Evolutionary conservation across 768 basidiomycete species (phyloP).

Genomic region (Suillus fuscotomentosus): DNA sequence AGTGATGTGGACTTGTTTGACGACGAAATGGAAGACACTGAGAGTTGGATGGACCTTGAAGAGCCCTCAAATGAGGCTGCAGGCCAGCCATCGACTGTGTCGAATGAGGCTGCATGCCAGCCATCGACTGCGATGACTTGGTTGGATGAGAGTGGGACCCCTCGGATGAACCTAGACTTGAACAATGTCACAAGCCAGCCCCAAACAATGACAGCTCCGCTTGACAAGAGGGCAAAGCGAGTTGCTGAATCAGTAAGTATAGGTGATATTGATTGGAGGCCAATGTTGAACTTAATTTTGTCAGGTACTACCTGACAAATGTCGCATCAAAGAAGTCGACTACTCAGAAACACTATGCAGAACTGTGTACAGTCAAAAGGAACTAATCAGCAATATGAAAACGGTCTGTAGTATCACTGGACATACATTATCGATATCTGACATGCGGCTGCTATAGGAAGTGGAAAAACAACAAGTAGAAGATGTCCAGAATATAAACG

Average conservation of each 20-base stretch:
- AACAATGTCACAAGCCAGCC: too few species aligned
- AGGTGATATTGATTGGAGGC: not conserved
- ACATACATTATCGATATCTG: not conserved
- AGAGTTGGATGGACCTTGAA: not conserved
- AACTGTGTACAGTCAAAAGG: not conserved
- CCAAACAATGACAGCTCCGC: too few species aligned
- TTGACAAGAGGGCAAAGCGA: not conserved
- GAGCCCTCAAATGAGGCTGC: too few species aligned
- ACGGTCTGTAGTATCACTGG: not conserved
- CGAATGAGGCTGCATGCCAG: too few species aligned
- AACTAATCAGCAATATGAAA: not conserved
- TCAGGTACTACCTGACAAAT: not conserved
- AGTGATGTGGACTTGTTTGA: not conserved
- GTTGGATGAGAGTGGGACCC: too few species aligned
- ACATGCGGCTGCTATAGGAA: not conserved
- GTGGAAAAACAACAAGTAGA: not conserved
- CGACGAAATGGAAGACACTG: not conserved
- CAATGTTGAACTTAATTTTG: too few species aligned
- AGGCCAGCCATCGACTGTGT: too few species aligned
- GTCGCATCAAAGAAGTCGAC: constrained; percentile 2
- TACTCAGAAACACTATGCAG: not conserved
- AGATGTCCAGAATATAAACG: not conserved
- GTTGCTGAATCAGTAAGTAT: not conserved
- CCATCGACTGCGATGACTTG: too few species aligned
- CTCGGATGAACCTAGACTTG: too few species aligned